phyloP scores from a whole-genome alignment of 345 rosid genomes.

The Euphorbia tirucalli region DNA sequence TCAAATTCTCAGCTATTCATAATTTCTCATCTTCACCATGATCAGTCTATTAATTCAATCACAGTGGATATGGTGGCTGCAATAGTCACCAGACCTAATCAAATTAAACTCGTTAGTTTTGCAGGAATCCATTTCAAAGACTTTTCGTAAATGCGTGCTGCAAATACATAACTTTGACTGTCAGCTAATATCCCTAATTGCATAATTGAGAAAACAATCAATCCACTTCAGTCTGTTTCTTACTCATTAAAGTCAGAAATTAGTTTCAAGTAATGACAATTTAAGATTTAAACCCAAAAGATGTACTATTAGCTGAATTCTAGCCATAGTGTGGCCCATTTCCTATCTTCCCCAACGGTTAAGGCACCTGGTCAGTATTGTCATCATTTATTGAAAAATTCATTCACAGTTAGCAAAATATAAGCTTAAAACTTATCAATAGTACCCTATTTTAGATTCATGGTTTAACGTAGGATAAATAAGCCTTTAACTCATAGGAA shows the following conservation, averaged over 20 bases:
- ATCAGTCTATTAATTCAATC: no score
- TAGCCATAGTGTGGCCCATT: not conserved
- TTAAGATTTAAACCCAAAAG: not conserved
- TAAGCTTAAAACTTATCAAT: not conserved
- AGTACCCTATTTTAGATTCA: not conserved
- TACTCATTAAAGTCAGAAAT: not conserved
- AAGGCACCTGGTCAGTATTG: not conserved
- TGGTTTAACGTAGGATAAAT: not conserved
- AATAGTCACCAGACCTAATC: no score
- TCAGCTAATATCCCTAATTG: not conserved
- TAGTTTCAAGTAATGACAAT: not conserved
- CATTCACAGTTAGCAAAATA: not conserved
- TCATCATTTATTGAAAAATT: not conserved
- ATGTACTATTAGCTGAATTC: not conserved
- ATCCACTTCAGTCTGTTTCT: not conserved
- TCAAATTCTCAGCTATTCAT: no score
- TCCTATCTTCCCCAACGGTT: not conserved
- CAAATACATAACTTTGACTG: not conserved
- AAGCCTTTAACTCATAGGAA: not conserved
- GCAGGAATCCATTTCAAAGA: no score
- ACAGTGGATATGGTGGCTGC: no score
- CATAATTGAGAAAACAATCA: not conserved
- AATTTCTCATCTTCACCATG: no score
- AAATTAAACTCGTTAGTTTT: no score
- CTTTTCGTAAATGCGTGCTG: no score